phyloP scores from a whole-genome alignment of 2,329 filamentous ascomycete species.

The Paradendryphiella salina region DNA sequence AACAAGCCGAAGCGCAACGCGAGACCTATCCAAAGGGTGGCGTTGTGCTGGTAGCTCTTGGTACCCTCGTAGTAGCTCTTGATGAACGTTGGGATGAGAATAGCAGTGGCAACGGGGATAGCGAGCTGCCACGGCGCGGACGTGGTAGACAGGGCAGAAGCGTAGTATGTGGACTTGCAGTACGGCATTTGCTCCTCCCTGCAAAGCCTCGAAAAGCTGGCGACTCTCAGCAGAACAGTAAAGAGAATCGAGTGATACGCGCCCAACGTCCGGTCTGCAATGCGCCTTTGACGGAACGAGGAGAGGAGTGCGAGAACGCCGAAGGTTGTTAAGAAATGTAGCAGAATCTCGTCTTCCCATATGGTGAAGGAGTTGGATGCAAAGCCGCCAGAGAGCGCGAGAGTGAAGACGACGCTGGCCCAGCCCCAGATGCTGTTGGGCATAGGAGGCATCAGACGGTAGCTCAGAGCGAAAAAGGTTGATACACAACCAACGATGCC shows the following conservation, averaged over 20 bases:
- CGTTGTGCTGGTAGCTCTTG: constrained; percentile 83
- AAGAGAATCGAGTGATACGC: constrained; percentile 86
- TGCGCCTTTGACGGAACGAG: constrained; percentile 71
- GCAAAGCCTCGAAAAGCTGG: constrained; percentile 88
- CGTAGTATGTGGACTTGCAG: constrained; percentile 94
- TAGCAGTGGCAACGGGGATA: constrained; percentile 74
- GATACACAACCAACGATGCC: constrained; percentile 48
- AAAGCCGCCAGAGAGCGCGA: constrained; percentile 90
- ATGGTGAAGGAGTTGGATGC: constrained; percentile 98
- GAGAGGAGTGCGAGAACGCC: constrained; percentile 73
- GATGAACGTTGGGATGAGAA: constrained; percentile 73
- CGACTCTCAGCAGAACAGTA: constrained; percentile 73
- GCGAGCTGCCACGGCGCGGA: constrained; percentile 86
- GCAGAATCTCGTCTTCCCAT: constrained; percentile 93
- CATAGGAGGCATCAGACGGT: constrained; percentile 57
- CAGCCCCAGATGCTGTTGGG: constrained; percentile 87
- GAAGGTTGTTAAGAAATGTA: constrained; percentile 90
- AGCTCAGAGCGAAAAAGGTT: constrained; percentile 48
- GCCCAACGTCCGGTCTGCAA: constrained; percentile 71
- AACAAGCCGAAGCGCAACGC: constrained; percentile 76
- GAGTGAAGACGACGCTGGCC: constrained; percentile 76
- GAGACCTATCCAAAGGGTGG: constrained; percentile 80
- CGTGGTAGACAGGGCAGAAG: constrained; percentile 86
- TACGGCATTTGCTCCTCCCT: constrained; percentile 98
- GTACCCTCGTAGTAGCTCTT: constrained; percentile 81